Evolutionary conservation across 148 eudicot genomes (phyloP).

Genomic region (Pharnaceum exiguum): DNA sequence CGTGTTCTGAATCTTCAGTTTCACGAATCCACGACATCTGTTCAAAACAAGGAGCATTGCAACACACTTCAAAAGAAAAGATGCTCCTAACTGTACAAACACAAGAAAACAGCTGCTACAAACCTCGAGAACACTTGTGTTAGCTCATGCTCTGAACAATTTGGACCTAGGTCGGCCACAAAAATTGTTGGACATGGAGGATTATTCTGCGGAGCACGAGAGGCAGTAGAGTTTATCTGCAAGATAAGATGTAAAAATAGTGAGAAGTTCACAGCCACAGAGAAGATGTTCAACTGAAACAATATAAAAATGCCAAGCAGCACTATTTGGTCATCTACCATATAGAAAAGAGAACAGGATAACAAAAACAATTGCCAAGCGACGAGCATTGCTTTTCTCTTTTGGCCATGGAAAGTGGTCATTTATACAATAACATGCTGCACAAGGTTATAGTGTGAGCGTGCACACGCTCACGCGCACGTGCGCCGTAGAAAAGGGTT

Average conservation of each 20-base stretch:
- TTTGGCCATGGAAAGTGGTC: too few relatives aligned
- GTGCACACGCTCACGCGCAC: too few relatives aligned
- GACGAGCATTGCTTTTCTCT: too few relatives aligned
- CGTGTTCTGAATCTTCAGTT: conserved; percentile 80
- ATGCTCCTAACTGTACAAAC: not conserved
- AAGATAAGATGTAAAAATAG: not conserved
- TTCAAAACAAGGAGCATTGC: not conserved
- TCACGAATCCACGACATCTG: conserved; percentile 84
- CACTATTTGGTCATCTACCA: not conserved
- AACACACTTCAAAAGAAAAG: not conserved
- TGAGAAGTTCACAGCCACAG: not conserved
- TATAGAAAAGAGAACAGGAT: not conserved
- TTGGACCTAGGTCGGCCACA: conserved; percentile 76
- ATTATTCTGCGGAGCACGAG: conserved; percentile 36
- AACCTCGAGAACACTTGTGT: conserved; percentile 87
- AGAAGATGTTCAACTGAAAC: not conserved
- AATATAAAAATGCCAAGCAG: too few relatives aligned
- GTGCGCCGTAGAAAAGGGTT: too few relatives aligned
- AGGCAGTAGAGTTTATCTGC: conserved; percentile 33
- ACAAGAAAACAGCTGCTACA: not conserved
- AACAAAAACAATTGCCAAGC: not conserved
- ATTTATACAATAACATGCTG: too few relatives aligned
- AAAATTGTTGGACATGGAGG: conserved; percentile 84
- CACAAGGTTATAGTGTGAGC: too few relatives aligned
- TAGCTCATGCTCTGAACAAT: conserved; percentile 74